Percentiles rank a stretch among this genome's conserved stretches.
Evolutionary conservation across 805 yeast species (phyloP).

Genomic region (Candida taoyuanica): DNA sequence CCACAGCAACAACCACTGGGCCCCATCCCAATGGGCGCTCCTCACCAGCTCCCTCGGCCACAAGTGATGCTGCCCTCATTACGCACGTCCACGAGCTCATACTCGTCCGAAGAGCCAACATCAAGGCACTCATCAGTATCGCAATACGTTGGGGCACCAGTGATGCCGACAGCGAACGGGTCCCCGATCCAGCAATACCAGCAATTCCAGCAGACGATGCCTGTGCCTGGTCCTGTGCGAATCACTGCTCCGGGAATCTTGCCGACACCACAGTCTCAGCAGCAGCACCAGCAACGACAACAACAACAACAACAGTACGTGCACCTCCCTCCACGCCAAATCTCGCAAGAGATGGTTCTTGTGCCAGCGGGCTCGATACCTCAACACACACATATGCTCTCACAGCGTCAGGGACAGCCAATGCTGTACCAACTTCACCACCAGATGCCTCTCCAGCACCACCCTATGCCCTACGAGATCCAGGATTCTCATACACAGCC

Average conservation of each 20-base stretch:
- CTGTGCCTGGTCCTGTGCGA: too few relatives aligned
- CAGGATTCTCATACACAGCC: slow-evolving; percentile 7
- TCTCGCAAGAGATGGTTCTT: slow-evolving; percentile 1
- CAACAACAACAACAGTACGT: slow-evolving; percentile 2
- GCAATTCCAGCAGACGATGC: too few relatives aligned
- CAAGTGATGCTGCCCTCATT: slow-evolving; percentile 1
- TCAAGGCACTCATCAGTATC: slow-evolving; percentile 7
- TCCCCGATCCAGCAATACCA: slow-evolving; percentile 1
- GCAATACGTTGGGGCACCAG: background rate
- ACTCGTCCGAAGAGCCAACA: slow-evolving; percentile 7
- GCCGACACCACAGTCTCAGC: background rate
- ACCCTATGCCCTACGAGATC: background rate
- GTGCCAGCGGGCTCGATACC: background rate
- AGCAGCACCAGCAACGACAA: slow-evolving; percentile 2
- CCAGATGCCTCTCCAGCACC: background rate
- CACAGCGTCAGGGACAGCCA: slow-evolving; percentile 2
- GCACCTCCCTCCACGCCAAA: background rate
- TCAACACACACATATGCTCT: background rate
- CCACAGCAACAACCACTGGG: background rate
- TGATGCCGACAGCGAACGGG: background rate
- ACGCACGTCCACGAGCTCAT: slow-evolving; percentile 2
- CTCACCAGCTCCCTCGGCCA: background rate
- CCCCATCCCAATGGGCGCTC: background rate
- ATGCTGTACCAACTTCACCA: background rate
- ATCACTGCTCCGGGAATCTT: too few relatives aligned